Base-by-base conservation (phyloP, 1,284 basidiomycete species). In the Sporisorium graminicola region DNA sequence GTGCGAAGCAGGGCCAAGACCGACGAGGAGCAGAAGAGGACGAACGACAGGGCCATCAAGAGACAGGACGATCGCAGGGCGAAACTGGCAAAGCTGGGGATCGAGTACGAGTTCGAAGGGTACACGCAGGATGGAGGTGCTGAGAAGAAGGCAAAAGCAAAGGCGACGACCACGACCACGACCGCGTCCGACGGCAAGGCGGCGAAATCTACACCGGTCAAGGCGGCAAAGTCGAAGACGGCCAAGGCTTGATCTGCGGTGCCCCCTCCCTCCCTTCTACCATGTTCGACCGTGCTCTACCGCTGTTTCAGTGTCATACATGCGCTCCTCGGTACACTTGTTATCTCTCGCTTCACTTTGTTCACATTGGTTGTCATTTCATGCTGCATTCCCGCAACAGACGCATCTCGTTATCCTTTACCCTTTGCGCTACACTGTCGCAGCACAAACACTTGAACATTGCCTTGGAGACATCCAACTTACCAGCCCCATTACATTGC, bases 51-150 rank as follows among this genome's bases (percentile, higher is more conserved):
- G 55, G 86, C 97, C 52, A 85, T 96, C 52, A 91, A 90, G 83
- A 91, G 94, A 68, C 93, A 98, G 85, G 88, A 89, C 58, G 88
- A 90, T 82, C 91, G 92, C 77, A 92, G 93, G 83, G 89, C 90
- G 49, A 94, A 93, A 87, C 88, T 99, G 68, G 89, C 90, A 68
- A 91, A 91, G 58, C 87, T 90, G 9, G 96, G 95, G 6, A 98
- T 99, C 85, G 90, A 93, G 56, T 99, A 99, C 85, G 91, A 95
- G 77, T 92, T 96, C 68, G 90, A 91, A 58, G 90, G 89, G 40
- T 87, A 87, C 78, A 62, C 68, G 2, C 26, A 59, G 12, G 60
- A 70, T 16, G 54, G 27, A 16, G 53, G 31, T 2, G 58, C 16
- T 2, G 53, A 47, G 42, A 24, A 51, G 18, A 60, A 64, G 35